These are phyloP conservation scores for Blakeslea trispora DNA, from an alignment of 371 early-diverging fungal genomes.

Conservation along the genomic window DNA sequence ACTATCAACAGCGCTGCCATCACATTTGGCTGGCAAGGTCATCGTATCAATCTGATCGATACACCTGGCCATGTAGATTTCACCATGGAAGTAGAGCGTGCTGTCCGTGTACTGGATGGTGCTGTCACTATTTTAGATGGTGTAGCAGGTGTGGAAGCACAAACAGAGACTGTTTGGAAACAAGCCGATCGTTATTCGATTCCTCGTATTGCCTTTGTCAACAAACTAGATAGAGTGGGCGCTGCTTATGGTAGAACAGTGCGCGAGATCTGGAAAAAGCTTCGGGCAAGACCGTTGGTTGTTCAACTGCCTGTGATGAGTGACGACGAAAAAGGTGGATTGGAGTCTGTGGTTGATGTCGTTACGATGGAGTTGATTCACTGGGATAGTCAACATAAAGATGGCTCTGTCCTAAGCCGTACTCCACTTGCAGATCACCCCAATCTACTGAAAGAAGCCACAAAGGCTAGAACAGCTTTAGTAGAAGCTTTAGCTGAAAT, in stretches of 20 bases:
- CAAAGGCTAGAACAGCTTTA: conserved; percentile 61
- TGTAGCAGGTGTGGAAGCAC: conserved; percentile 96
- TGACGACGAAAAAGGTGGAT: conserved; percentile 38
- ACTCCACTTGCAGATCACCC: conserved; percentile 27
- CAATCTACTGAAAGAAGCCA: conserved; percentile 49
- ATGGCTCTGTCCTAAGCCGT: conserved; percentile 53
- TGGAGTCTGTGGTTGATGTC: conserved; percentile 76
- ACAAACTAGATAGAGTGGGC: conserved; percentile 93
- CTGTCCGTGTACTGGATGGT: conserved; percentile 92
- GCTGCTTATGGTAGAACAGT: conserved; percentile 71
- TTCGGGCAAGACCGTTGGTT: conserved; percentile 72
- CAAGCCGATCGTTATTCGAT: conserved; percentile 86
- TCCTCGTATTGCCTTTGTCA: conserved; percentile 88
- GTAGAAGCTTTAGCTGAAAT: conserved; percentile 86
- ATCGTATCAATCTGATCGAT: conserved; percentile 91
- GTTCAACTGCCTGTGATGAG: conserved; percentile 75
- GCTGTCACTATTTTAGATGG: conserved; percentile 92
- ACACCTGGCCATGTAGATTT: conserved; percentile 98
- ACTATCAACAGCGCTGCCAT: conserved; percentile 96
- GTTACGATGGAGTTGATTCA: conserved; percentile 72
- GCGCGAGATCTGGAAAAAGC: conserved; percentile 61
- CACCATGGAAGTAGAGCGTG: conserved; percentile 93
- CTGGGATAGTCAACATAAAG: conserved; percentile 57
- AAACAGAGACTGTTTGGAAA: conserved; percentile 93
- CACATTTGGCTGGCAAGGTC: conserved; percentile 87